These are phyloP conservation scores for Candida silvicultrix DNA, from an alignment of 805 yeast genomes.

Conservation along the genomic window DNA sequence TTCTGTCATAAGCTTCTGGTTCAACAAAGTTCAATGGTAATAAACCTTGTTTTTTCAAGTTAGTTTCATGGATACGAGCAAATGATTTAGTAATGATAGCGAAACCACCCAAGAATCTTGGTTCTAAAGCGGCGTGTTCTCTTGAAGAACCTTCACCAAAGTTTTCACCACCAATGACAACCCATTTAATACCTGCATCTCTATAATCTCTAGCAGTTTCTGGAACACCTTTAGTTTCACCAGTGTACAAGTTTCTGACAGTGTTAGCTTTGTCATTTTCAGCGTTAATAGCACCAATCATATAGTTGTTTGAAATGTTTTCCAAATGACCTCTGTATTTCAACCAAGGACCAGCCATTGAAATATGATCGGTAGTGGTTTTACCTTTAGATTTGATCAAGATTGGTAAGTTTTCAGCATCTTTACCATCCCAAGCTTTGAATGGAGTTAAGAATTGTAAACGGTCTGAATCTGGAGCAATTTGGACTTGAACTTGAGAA, in stretches of 20 bases:
- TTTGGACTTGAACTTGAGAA: conserved; percentile 62
- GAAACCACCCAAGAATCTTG: conserved; percentile 97
- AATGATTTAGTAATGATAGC: conserved; percentile 97
- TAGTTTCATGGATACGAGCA: conserved; percentile 99
- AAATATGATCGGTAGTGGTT: conserved; percentile 98
- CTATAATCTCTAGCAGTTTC: conserved; percentile 94
- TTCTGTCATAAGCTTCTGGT: conserved; percentile 88
- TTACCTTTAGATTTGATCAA: conserved; percentile 95
- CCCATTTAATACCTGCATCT: conserved; percentile 90
- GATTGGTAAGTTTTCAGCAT: conserved; percentile 82
- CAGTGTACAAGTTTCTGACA: conserved; percentile 85
- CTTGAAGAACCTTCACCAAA: conserved; percentile 99
- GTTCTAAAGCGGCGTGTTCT: conserved; percentile 99
- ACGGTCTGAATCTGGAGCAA: conserved; percentile 91
- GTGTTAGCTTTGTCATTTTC: conserved; percentile 93
- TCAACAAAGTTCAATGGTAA: conserved; percentile 92
- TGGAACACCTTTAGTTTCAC: conserved; percentile 92
- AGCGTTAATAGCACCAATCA: conserved; percentile 98
- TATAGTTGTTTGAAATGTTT: conserved; percentile 97
- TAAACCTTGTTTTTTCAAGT: conserved; percentile 99
- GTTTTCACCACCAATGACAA: conserved; percentile 97
- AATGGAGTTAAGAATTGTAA: conserved; percentile 91
- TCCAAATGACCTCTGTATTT: conserved; percentile 99
- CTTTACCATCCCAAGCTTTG: conserved; percentile 96
- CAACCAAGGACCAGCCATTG: conserved; percentile 99